Conservation (phyloP, 2,329 filamentous ascomycete genomes). For the Ramichloridium luteum region DNA sequence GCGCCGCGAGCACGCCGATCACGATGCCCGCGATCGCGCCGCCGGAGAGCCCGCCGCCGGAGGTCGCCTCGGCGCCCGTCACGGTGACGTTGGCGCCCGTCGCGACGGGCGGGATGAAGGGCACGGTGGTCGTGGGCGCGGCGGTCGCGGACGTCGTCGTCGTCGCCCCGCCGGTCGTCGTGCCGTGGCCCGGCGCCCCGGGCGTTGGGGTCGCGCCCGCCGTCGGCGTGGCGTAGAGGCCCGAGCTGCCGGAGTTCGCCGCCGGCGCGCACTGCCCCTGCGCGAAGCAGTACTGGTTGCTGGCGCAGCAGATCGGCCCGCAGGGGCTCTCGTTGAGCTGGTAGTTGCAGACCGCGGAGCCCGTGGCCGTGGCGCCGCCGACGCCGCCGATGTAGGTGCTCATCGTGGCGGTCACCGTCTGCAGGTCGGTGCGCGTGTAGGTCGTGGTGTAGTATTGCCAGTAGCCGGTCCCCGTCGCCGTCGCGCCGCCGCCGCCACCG, state of each 20-base stretch:
- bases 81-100: conserved; percentile 37
- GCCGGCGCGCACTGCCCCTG: conserved; percentile 47
- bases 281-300: conserved; percentile 53
- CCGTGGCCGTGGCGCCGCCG: conserved; percentile 17
- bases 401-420: conserved; percentile 41
- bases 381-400: conserved; percentile 32
- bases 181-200: conserved; percentile 39
- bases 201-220: conserved; percentile 39
- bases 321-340: conserved; percentile 46
- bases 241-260: conserved; percentile 33
- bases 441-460: conserved; percentile 49
- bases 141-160: conserved; percentile 31
- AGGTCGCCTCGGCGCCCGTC: conserved; percentile 20
- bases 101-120: conserved; percentile 42
- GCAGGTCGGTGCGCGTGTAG: conserved; percentile 42
- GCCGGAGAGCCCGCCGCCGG: conserved; percentile 42
- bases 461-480: conserved; percentile 25
- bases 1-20: conserved; percentile 56
- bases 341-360: conserved; percentile 32
- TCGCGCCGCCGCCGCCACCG: conserved; percentile 12
- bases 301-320: conserved; percentile 57
- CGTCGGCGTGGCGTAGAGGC: conserved; percentile 42
- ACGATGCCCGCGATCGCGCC: conserved; percentile 74
- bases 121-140: conserved; percentile 34
- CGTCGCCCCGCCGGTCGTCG: conserved; percentile 44